Percentiles rank a stretch among this genome's conserved stretches.
Conservation (phyloP, 352 stramenopile genomes). For the Globisporangium nunn region DNA sequence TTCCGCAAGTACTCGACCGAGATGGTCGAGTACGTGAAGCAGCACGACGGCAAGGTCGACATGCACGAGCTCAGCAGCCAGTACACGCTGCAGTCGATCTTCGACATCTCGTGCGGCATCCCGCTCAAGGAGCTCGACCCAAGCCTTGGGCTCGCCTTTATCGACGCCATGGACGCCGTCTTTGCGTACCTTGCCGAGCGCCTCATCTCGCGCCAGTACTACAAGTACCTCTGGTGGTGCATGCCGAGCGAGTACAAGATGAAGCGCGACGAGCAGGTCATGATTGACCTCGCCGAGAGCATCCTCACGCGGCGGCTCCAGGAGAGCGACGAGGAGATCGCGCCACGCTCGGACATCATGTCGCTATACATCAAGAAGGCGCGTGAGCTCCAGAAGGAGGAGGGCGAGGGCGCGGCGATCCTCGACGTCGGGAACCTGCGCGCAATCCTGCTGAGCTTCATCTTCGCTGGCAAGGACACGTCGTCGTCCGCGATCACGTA, state of each 20-base stretch:
- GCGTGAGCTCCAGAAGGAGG: slow-evolving; percentile 13
- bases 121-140: slow-evolving; percentile 25
- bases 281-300: slow-evolving; percentile 34
- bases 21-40: too few species aligned
- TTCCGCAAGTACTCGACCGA: too few species aligned
- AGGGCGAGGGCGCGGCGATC: not conserved
- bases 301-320: slow-evolving; percentile 34
- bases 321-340: slow-evolving; percentile 23
- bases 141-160: slow-evolving; percentile 29
- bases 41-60: slow-evolving; percentile 12
- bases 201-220: slow-evolving; percentile 61
- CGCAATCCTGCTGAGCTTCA: slow-evolving; percentile 68
- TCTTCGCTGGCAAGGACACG: slow-evolving; percentile 18
- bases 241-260: slow-evolving; percentile 55
- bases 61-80: slow-evolving; percentile 43
- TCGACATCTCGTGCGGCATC: slow-evolving; percentile 51
- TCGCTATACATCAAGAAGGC: slow-evolving; percentile 54
- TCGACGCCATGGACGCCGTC: slow-evolving; percentile 41
- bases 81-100: slow-evolving; percentile 53
- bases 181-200: slow-evolving; percentile 48
- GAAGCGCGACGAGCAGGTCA: slow-evolving; percentile 17
- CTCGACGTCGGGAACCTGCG: slow-evolving; percentile 29
- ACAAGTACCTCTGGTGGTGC: slow-evolving; percentile 43
- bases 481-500: slow-evolving; percentile 5
- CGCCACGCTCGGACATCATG: slow-evolving; percentile 32